A percentile compares a stretch with the other conserved stretches of the same genome.
These are phyloP conservation scores for Dictyophora rubrovolvata DNA, from an alignment of 768 basidiomycete genomes.

Conservation along the genomic window DNA sequence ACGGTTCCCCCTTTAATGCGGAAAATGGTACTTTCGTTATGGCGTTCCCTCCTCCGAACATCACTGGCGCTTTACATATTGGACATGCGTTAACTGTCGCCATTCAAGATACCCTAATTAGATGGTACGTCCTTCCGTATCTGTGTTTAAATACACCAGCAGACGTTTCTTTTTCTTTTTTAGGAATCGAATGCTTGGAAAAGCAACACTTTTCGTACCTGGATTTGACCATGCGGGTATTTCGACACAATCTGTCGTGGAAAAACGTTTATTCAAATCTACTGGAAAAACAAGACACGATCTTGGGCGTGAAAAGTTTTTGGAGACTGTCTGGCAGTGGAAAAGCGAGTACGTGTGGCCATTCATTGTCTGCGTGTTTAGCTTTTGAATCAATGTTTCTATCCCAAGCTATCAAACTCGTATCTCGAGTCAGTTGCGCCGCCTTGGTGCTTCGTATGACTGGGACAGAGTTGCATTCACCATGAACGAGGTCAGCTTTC, in stretches of 20 bases:
- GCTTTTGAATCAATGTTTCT: neutral
- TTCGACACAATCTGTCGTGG: constrained; percentile 95
- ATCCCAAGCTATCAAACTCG: constrained; percentile 72
- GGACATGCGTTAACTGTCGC: constrained; percentile 90
- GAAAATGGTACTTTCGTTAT: constrained; percentile 61
- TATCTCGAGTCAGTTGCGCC: constrained; percentile 79
- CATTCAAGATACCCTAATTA: constrained; percentile 79
- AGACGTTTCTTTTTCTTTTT: neutral
- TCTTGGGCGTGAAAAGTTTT: constrained; percentile 85
- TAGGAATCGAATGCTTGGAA: constrained; percentile 95
- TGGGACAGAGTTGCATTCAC: constrained; percentile 95
- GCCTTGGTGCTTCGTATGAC: constrained; percentile 89
- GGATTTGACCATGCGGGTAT: constrained; percentile 99
- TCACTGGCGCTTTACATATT: constrained; percentile 91
- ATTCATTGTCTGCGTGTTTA: neutral
- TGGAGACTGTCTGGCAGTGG: constrained; percentile 91
- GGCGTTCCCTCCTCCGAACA: constrained; percentile 89
- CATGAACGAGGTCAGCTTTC: constrained; percentile 65
- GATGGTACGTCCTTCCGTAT: constrained; percentile 51
- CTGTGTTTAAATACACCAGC: neutral
- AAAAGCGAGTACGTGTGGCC: constrained; percentile 73
- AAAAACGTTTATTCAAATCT: constrained; percentile 79
- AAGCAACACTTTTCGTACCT: constrained; percentile 80
- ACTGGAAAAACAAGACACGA: constrained; percentile 82
- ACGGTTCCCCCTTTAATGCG: constrained; percentile 44